A percentile compares a stretch with the other conserved stretches of the same genome.
These are phyloP conservation scores for Aphanomyces cochlioides DNA, from an alignment of 352 stramenopile species.

Conservation along the genomic window DNA sequence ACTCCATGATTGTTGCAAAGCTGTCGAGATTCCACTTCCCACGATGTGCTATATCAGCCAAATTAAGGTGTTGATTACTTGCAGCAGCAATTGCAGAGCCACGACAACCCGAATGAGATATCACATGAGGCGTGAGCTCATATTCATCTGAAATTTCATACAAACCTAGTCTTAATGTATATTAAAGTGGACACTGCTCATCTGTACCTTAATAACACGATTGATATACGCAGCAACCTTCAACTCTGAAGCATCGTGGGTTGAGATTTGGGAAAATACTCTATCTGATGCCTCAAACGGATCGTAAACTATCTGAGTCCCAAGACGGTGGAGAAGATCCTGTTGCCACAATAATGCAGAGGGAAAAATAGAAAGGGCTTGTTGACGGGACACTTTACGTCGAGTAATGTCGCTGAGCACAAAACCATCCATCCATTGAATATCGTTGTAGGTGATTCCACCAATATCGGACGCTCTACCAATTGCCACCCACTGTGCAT, in stretches of 20 bases:
- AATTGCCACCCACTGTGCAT: conserved; percentile 9
- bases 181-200: neutral
- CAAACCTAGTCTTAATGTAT: neutral
- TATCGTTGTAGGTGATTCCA: conserved; percentile 2
- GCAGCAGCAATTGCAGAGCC: neutral
- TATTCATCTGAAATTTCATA: neutral
- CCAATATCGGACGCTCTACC: conserved; percentile 8
- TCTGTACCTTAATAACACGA: neutral
- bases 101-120: neutral
- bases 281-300: neutral
- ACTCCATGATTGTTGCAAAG: conserved; percentile 1
- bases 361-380: neutral
- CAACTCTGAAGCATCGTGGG: neutral
- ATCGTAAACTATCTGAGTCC: neutral
- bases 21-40: neutral
- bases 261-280: neutral
- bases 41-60: conserved; percentile 1
- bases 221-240: neutral
- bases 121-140: neutral
- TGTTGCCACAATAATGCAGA: neutral
- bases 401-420: neutral
- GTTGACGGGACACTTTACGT: neutral
- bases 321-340: neutral
- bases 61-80: neutral
- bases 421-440: conserved; percentile 16